phyloP scores from a whole-genome alignment of 495 filamentous ascomycete genomes.

The Jackrogersella multiformis region DNA sequence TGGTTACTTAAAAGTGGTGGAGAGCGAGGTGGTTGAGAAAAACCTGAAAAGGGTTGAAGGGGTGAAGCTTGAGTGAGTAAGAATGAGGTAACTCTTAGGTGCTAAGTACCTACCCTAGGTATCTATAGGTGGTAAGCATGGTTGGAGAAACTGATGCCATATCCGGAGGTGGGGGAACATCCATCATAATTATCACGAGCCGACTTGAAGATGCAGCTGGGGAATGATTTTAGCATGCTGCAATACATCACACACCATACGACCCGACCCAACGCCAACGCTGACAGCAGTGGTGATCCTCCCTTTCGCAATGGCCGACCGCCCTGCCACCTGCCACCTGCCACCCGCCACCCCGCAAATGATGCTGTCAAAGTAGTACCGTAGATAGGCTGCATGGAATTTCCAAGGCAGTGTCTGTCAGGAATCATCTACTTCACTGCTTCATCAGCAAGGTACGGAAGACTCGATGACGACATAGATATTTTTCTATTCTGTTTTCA shows the following conservation, averaged over 20 bases:
- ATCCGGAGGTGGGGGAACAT: constrained; percentile 1
- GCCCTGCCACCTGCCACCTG: too few relatives aligned
- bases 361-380: constrained; percentile 31
- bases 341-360: too few relatives aligned
- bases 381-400: constrained; percentile 31
- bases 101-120: too few relatives aligned
- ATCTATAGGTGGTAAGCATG: constrained; percentile 12
- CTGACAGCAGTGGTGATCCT: constrained; percentile 28
- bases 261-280: constrained; percentile 20
- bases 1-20: neutral
- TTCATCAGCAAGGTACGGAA: neutral
- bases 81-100: too few relatives aligned
- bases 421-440: neutral
- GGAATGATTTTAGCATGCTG: constrained; percentile 15
- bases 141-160: constrained; percentile 18
- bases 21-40: neutral
- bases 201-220: constrained; percentile 24
- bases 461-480: neutral
- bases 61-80: constrained; percentile 12
- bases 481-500: neutral
- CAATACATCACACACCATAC: constrained; percentile 30
- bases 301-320: constrained; percentile 12
- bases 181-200: constrained; percentile 33
- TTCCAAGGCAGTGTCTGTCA: constrained; percentile 15
- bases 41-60: neutral